Base-by-base conservation (phyloP, 192 early-diverging fungal species). In the Funneliformis mosseae region DNA sequence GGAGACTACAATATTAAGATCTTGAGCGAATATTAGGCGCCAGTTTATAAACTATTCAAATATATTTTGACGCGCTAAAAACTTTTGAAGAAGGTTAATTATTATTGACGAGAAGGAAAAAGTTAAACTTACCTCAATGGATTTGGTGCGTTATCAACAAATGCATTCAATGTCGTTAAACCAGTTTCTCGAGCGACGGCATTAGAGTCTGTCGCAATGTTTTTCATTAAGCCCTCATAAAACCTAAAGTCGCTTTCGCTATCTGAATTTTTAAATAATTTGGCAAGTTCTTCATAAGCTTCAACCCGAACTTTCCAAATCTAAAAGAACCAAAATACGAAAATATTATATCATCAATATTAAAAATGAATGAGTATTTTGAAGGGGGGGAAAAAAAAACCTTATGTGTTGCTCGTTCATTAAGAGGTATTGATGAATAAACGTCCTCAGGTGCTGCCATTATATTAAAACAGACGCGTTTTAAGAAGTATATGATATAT, bases 301-400 rank as follows among this genome's bases (percentile, higher is more conserved):
- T 84, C 89, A 64, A 92, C 85, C 70, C 97, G 92, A 42, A 94
- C 97, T 84, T 99, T 98, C 97, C 97, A 99, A 46, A 90, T 85
- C 97, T 97, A 62, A 45, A 43, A n/a, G 28, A 23, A 42, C 11
- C 14, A 48, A 76, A 39, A 12, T 73, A 68, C 72, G 2, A 25
- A 46, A n/a, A 16, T 33, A 71, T 39, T 60, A 78, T 75, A 81
- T 79, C n/a, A 33, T 33, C 33, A 77, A 80, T 1, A 84, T 25
- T 48, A 45, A 80, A 68, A 83, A 9, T 68, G 55, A 18, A 16
- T 4, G 50, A 55, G 3, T 33, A n/a, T n/a, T n/a, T n/a, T n/a
- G n/a, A n/a, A n/a, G n/a, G n/a, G n/a, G n/a, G n/a, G n/a, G n/a
- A n/a, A 33, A 33, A 33, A 41, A 76, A 43, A 84, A 95, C 96